Evolutionary conservation across 2,329 filamentous ascomycete genomes (phyloP).

Genomic region (Amauroascus niger): DNA sequence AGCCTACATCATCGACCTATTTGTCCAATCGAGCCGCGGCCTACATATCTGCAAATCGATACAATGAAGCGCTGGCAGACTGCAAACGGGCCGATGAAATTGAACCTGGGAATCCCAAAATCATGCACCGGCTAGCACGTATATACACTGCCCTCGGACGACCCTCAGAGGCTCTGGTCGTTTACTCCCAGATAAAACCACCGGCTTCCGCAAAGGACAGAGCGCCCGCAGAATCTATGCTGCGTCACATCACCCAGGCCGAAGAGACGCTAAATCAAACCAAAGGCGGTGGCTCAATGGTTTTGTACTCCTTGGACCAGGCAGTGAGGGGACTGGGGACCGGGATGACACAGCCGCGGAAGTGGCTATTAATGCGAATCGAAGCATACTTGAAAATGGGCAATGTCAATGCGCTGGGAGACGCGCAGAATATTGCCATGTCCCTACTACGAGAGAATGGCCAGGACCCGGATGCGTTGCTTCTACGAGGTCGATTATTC

Average conservation of each 20-base stretch:
- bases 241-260: conserved; percentile 68
- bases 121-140: conserved; percentile 74
- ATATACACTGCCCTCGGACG: conserved; percentile 82
- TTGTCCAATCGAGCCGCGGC: conserved; percentile 91
- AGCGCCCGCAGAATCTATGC: conserved; percentile 73
- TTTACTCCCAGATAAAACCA: conserved; percentile 70
- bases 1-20: conserved; percentile 78
- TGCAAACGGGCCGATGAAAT: conserved; percentile 71
- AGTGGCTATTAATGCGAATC: conserved; percentile 87
- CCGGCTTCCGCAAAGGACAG: conserved; percentile 76
- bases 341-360: conserved; percentile 70
- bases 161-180: conserved; percentile 74
- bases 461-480: conserved; percentile 86
- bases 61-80: conserved; percentile 72
- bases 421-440: conserved; percentile 90
- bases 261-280: conserved; percentile 65
- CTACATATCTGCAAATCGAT: conserved; percentile 78
- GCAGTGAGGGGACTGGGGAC: conserved; percentile 70
- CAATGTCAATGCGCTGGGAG: conserved; percentile 75
- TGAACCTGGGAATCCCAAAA: conserved; percentile 78
- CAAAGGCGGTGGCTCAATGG: conserved; percentile 80
- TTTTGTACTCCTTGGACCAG: conserved; percentile 80
- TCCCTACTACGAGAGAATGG: conserved; percentile 72
- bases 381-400: conserved; percentile 91
- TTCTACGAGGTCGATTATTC: conserved; percentile 75